Conservation (phyloP, 352 stramenopile genomes). For the Globisporangium nagaii region DNA sequence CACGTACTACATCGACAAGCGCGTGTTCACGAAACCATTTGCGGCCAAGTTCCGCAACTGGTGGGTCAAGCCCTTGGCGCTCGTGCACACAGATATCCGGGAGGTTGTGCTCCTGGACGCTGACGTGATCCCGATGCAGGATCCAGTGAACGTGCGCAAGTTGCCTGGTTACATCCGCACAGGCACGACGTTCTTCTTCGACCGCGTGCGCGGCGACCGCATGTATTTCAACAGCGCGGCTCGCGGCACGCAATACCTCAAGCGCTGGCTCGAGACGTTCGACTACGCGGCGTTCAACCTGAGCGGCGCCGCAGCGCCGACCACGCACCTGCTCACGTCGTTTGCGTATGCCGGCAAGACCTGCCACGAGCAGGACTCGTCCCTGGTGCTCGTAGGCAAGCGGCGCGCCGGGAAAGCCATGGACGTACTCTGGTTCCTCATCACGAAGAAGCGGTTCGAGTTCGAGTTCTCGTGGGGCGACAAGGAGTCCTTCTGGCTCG, state of each 20-base stretch:
- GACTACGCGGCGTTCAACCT: conserved; percentile 45
- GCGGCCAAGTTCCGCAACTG: conserved; percentile 39
- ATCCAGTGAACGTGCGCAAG: conserved; percentile 33
- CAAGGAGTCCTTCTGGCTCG: conserved; percentile 67
- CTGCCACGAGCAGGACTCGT: conserved; percentile 63
- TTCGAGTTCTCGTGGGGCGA: conserved; percentile 54
- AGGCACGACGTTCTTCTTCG: conserved; percentile 66
- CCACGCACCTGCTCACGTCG: conserved; percentile 32
- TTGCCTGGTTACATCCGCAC: conserved; percentile 34
- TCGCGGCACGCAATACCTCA: conserved; percentile 35
- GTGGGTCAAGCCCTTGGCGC: conserved; percentile 52
- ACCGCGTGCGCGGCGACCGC: conserved; percentile 42
- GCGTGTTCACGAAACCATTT: not conserved
- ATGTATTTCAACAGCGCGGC: conserved; percentile 45
- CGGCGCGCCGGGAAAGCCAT: conserved; percentile 24
- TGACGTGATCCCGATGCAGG: conserved; percentile 37
- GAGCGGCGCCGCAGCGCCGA: conserved; percentile 11
- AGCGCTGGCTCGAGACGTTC: conserved; percentile 45
- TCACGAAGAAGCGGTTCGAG: conserved; percentile 31
- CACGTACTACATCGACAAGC: conserved; percentile 8
- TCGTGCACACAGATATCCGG: conserved; percentile 40
- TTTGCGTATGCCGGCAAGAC: conserved; percentile 37
- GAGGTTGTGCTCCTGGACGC: conserved; percentile 46
- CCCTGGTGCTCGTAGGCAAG: conserved; percentile 48
- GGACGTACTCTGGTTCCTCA: conserved; percentile 37